These are phyloP conservation scores for Persicaria maculosa DNA, from an alignment of 148 eudicot species.

Conservation along the genomic window DNA sequence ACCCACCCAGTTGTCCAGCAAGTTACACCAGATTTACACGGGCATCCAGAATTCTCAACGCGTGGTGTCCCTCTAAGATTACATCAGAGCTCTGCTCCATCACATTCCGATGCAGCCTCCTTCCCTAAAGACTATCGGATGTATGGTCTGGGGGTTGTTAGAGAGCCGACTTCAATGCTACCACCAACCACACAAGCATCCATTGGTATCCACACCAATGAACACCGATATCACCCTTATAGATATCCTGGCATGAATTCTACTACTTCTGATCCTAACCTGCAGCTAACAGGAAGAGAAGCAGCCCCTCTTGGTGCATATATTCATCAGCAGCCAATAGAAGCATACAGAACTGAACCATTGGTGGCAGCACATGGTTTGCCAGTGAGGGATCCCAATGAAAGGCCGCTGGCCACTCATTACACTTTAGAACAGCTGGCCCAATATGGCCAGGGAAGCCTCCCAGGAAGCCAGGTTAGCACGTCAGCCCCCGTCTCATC, in stretches of 20 bases:
- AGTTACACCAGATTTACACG: constrained; percentile 20
- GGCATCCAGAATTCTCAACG: constrained; percentile 15
- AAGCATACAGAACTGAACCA: constrained; percentile 19
- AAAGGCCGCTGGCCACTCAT: constrained; percentile 19
- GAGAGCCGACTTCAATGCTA: constrained; percentile 19
- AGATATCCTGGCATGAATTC: constrained; percentile 17
- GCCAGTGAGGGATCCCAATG: not conserved
- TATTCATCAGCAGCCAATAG: constrained; percentile 19
- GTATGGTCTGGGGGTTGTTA: constrained; percentile 31
- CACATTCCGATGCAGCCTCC: constrained; percentile 16
- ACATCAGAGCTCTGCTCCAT: not conserved
- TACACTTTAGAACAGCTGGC: constrained; percentile 14
- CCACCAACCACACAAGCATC: constrained; percentile 19
- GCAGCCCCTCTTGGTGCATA: constrained; percentile 26
- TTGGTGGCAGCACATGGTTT: not conserved
- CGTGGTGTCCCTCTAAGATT: constrained; percentile 17
- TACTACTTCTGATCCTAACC: constrained; percentile 35
- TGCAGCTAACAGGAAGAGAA: constrained; percentile 19
- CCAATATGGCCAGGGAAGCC: constrained; percentile 21
- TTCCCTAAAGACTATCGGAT: constrained; percentile 36
- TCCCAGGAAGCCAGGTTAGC: constrained; percentile 18
- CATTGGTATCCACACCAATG: constrained; percentile 9
- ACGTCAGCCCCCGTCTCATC: constrained; percentile 46
- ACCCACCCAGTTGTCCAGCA: constrained; percentile 19
- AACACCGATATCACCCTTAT: not conserved